These are phyloP conservation scores for Pseudozyma sp. DNA, from an alignment of 1,284 basidiomycete species.

Conservation along the genomic window DNA sequence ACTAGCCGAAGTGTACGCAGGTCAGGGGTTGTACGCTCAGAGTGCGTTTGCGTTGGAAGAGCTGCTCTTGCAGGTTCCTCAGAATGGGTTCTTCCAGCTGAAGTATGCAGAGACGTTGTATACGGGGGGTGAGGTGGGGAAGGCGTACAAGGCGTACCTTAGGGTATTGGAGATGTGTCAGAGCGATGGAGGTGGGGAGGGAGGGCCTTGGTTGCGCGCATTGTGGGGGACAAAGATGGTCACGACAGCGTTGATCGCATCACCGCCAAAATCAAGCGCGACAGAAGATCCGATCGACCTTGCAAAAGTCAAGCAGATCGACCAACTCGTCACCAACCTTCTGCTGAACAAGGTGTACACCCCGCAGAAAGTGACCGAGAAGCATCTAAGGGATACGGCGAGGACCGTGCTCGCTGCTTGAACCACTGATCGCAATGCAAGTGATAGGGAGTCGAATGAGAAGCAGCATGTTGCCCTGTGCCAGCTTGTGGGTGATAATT, in stretches of 20 bases:
- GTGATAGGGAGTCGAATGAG: neutral
- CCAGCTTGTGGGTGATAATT: neutral
- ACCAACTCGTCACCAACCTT: constrained; percentile 53
- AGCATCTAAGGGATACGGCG: constrained; percentile 23
- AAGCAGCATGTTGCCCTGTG: neutral
- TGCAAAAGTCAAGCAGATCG: constrained; percentile 48
- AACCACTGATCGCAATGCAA: neutral
- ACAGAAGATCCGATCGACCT: constrained; percentile 26
- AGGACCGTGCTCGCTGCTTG: constrained; percentile 20
- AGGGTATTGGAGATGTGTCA: constrained; percentile 62
- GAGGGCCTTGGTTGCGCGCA: constrained; percentile 61
- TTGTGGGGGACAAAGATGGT: constrained; percentile 66
- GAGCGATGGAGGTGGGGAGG: constrained; percentile 24
- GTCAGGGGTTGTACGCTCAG: constrained; percentile 78
- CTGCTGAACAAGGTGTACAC: constrained; percentile 59
- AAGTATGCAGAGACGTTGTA: constrained; percentile 89
- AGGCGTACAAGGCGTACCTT: constrained; percentile 64
- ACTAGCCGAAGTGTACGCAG: constrained; percentile 87
- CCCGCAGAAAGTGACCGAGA: constrained; percentile 13
- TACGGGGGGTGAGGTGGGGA: constrained; percentile 75
- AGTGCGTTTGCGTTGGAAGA: constrained; percentile 83
- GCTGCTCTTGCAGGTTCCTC: constrained; percentile 81
- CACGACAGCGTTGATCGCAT: constrained; percentile 31
- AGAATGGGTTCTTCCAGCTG: constrained; percentile 84
- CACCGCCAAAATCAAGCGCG: constrained; percentile 7